Conservation (phyloP, 108 stramenopile species). For the Nitzschia sp. region DNA sequence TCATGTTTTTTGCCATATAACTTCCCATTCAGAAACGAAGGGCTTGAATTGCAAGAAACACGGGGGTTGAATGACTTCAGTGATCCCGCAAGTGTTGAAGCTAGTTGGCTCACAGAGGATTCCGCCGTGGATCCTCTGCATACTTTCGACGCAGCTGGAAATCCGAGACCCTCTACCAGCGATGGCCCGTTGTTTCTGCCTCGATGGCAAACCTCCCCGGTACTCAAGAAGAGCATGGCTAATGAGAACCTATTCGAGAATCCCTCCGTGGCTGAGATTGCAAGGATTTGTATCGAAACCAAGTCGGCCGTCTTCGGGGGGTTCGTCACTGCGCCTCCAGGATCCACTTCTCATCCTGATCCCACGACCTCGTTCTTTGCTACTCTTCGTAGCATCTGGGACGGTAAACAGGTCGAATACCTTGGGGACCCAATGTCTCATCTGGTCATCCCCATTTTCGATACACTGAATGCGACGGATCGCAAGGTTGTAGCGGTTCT, state of each 20-base stretch:
- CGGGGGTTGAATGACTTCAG: neutral
- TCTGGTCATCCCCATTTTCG: conserved; percentile 12
- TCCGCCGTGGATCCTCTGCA: conserved; percentile 10
- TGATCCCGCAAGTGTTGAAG: neutral
- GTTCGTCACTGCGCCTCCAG: conserved; percentile 9
- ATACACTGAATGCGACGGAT: neutral
- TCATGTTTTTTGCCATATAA: neutral
- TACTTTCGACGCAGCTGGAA: neutral
- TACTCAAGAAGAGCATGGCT: neutral
- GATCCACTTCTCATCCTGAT: neutral
- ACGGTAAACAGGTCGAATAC: neutral
- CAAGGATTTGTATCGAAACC: neutral
- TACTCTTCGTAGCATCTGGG: conserved; percentile 2
- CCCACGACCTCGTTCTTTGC: conserved; percentile 13
- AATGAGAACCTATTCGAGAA: conserved; percentile 11
- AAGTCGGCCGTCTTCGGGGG: conserved; percentile 5
- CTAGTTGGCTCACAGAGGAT: conserved; percentile 2
- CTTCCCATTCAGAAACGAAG: neutral
- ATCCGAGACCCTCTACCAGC: neutral
- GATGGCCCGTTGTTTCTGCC: conserved; percentile 11
- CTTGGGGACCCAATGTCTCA: conserved; percentile 12
- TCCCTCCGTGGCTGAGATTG: neutral
- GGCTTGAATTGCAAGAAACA: neutral
- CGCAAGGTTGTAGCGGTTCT: conserved; percentile 44
- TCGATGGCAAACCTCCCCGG: conserved; percentile 10